These are phyloP conservation scores for Ophiocordyceps camponoti-leonardi DNA, from an alignment of 2,329 filamentous ascomycete genomes.

Conservation along the genomic window DNA sequence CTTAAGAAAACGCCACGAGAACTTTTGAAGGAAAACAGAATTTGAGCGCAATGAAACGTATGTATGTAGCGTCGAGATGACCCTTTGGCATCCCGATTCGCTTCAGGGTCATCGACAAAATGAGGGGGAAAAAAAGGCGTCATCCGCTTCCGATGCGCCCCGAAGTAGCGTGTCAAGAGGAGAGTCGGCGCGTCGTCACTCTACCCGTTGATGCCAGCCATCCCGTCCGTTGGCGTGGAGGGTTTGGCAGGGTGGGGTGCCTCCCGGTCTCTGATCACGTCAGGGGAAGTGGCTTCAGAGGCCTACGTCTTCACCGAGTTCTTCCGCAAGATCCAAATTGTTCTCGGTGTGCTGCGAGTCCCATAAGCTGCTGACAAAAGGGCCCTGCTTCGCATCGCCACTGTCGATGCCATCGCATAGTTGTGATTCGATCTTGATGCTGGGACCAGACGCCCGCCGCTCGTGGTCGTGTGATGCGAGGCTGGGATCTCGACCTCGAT, in stretches of 20 bases:
- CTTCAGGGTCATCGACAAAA: neutral
- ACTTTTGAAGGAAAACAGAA: neutral
- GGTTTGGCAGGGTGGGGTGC: neutral
- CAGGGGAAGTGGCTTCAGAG: conserved; percentile 4
- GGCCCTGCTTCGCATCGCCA: conserved; percentile 9
- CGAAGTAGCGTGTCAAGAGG: neutral
- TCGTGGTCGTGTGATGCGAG: conserved; percentile 5
- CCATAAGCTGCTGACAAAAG: conserved; percentile 8
- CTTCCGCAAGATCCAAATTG: conserved; percentile 8
- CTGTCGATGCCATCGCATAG: conserved; percentile 9
- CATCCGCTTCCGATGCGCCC: neutral
- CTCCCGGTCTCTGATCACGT: neutral
- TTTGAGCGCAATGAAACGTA: neutral
- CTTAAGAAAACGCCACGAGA: neutral
- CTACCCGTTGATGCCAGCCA: neutral
- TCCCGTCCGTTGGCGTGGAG: neutral
- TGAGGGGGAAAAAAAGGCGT: neutral
- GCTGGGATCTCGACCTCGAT: conserved; percentile 6
- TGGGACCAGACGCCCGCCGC: conserved; percentile 1
- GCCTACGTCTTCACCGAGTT: conserved; percentile 8
- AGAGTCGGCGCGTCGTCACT: too few species aligned
- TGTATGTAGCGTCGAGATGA: neutral
- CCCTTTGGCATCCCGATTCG: neutral
- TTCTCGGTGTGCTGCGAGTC: conserved; percentile 6
- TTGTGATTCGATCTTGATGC: conserved; percentile 11